phyloP scores from a whole-genome alignment of 495 filamentous ascomycete species.

The Penicillium daleae region DNA sequence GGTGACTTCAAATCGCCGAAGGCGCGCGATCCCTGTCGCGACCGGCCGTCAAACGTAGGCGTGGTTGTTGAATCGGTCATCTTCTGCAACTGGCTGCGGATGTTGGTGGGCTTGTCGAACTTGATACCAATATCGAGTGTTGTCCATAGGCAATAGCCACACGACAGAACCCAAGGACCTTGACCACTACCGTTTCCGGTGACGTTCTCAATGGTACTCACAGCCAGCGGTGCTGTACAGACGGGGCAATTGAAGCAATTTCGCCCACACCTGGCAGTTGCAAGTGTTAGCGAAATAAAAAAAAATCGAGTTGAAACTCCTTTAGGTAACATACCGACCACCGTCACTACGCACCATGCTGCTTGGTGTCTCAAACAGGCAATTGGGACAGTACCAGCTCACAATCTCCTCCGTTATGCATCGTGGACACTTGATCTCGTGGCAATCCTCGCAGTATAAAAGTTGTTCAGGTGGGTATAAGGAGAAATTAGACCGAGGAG shows the following conservation, averaged over 20 bases:
- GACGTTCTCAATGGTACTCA: slow-evolving; percentile 64
- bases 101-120: slow-evolving; percentile 84
- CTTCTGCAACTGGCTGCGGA: slow-evolving; percentile 74
- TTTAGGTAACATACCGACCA: slow-evolving; percentile 68
- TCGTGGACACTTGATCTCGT: slow-evolving; percentile 89
- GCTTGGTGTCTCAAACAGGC: slow-evolving; percentile 91
- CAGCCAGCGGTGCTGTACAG: slow-evolving; percentile 79
- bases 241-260: slow-evolving; percentile 94
- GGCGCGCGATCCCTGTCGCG: slow-evolving; percentile 39
- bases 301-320: neutral
- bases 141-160: slow-evolving; percentile 90
- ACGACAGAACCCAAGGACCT: slow-evolving; percentile 79
- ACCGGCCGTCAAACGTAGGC: slow-evolving; percentile 28
- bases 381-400: slow-evolving; percentile 94
- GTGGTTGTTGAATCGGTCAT: slow-evolving; percentile 38
- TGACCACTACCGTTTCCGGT: slow-evolving; percentile 42
- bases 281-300: slow-evolving; percentile 25
- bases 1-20: slow-evolving; percentile 47
- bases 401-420: slow-evolving; percentile 92
- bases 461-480: slow-evolving; percentile 93
- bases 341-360: slow-evolving; percentile 89
- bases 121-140: slow-evolving; percentile 86
- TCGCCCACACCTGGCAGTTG: slow-evolving; percentile 72
- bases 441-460: slow-evolving; percentile 94
- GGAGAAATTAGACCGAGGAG: slow-evolving; percentile 81